Base-by-base conservation (phyloP, 2,329 filamentous ascomycete genomes). In the Hymenotorrendiella dingleyae region DNA sequence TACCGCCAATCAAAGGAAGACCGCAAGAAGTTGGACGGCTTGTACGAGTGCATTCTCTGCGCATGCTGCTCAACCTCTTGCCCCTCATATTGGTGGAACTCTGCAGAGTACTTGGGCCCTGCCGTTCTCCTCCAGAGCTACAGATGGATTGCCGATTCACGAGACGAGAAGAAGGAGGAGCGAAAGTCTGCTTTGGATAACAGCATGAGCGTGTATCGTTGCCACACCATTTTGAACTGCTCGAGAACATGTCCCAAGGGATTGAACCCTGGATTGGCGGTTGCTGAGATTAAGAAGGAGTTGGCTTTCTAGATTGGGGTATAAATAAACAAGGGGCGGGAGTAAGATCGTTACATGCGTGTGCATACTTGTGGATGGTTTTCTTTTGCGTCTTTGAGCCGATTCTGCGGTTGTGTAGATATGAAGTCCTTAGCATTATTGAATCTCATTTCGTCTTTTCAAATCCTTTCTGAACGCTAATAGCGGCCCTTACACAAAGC, bases 1-100 rank as follows among this genome's bases (percentile, higher is more conserved):
- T 84, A 85, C 75, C 85, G 86, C 54, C 93, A 97, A 71, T 86
- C 75, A 59, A 91, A 88, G 68, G 89, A 80, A 57, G 91, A 98
- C 57, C 89, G 93, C 63, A 86, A 82, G 72, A 98, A 61, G 82
- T 83, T 98, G 43, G 93, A 97, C 65, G 93, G 93, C 54, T 81
- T 97, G 22, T 97, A 98, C 74, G 93, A 98, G 72, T 98, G 93
- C 73, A 97, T 98, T 68, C 84, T 98, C 46, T 98, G 93, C 76
- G 91, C 91, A 58, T 98, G 93, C 82, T 98, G 93, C 82, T 93
- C 86, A 55, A 98, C 93, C 17, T 95, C 91, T 35, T 98, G 93
- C 77, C 93, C 93, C n/a, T 96, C 89, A 14, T 98, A 98, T 78
- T 98, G 93, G 93, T 98, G 93, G 93, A 98, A 98, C 76, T 82